Conservation (phyloP, 1,284 basidiomycete species). For the Malassezia restricta region DNA sequence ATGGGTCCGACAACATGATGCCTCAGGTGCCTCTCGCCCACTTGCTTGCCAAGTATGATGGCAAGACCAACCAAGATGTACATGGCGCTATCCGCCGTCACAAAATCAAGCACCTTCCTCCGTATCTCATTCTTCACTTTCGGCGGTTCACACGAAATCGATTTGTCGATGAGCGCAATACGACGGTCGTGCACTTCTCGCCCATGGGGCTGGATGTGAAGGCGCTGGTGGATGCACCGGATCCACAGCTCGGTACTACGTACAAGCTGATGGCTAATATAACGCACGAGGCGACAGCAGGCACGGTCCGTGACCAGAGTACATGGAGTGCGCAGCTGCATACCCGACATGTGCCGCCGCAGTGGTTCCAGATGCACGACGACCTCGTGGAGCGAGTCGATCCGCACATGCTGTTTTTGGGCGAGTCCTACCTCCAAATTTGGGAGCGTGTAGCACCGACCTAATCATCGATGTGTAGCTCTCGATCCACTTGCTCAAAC, state of each 20-base stretch:
- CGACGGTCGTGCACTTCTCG: slow-evolving; percentile 94
- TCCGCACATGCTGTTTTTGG: slow-evolving; percentile 94
- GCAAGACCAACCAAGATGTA: slow-evolving; percentile 47
- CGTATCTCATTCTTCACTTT: slow-evolving; percentile 84
- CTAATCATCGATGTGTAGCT: slow-evolving; percentile 16
- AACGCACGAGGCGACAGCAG: slow-evolving; percentile 83
- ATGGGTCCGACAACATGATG: slow-evolving; percentile 88
- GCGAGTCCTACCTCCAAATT: slow-evolving; percentile 71
- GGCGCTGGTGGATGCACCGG: slow-evolving; percentile 45
- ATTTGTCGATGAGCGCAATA: slow-evolving; percentile 97
- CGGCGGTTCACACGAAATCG: slow-evolving; percentile 96
- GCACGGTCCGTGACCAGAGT: slow-evolving; percentile 74
- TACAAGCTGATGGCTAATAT: slow-evolving; percentile 96
- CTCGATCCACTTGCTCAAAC: slow-evolving; percentile 19
- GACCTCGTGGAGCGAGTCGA: slow-evolving; percentile 87
- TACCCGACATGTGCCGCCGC: slow-evolving; percentile 46
- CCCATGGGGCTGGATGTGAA: slow-evolving; percentile 77
- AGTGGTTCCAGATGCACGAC: slow-evolving; percentile 96
- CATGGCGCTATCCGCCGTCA: slow-evolving; percentile 54
- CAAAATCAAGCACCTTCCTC: slow-evolving; percentile 75
- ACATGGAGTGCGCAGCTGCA: slow-evolving; percentile 88
- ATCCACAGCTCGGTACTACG: slow-evolving; percentile 52
- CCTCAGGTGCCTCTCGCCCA: slow-evolving; percentile 86
- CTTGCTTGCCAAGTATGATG: slow-evolving; percentile 92
- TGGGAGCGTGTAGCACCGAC: slow-evolving; percentile 9